Conservation (phyloP, 208 protist genomes). For the Acanthamoeba royreba region DNA sequence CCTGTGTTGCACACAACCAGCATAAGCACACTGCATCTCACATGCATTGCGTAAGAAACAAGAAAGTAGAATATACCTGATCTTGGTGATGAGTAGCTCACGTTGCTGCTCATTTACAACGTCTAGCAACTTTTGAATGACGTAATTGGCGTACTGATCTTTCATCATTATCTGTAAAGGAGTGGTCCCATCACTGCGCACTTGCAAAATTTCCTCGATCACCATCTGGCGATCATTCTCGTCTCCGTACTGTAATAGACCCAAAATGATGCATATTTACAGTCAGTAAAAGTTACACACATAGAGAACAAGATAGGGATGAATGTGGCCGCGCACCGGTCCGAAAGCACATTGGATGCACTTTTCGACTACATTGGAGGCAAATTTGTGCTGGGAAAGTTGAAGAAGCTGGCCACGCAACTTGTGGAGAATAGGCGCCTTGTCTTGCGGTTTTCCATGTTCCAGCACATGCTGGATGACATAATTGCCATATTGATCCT, state of each 20-base stretch:
- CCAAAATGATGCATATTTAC: not conserved
- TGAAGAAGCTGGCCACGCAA: constrained; percentile 74
- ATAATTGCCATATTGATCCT: constrained; percentile 99
- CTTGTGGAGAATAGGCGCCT: constrained; percentile 80
- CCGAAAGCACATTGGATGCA: constrained; percentile 85
- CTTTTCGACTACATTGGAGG: constrained; percentile 98
- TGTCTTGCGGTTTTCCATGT: constrained; percentile 84
- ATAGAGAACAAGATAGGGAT: constrained; percentile 90
- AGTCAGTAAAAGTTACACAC: too few species aligned
- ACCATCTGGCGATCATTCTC: constrained; percentile 1
- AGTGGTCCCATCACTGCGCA: not conserved
- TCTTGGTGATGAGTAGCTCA: constrained; percentile 49
- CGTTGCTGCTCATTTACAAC: constrained; percentile 67
- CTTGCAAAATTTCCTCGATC: constrained; percentile 46
- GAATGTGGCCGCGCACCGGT: constrained; percentile 83
- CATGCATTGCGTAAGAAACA: not conserved
- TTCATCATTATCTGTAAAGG: constrained; percentile 89
- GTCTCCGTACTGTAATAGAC: constrained; percentile 46
- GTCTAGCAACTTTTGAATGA: constrained; percentile 95
- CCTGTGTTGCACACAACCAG: not conserved
- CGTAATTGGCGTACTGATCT: constrained; percentile 97
- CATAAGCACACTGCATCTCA: too few species aligned
- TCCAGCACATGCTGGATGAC: constrained; percentile 98
- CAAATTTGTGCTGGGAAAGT: constrained; percentile 95
- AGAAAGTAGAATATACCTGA: not conserved